These are phyloP conservation scores for Leishmania lainsoni DNA, from an alignment of 208 protist genomes.

Conservation along the genomic window DNA sequence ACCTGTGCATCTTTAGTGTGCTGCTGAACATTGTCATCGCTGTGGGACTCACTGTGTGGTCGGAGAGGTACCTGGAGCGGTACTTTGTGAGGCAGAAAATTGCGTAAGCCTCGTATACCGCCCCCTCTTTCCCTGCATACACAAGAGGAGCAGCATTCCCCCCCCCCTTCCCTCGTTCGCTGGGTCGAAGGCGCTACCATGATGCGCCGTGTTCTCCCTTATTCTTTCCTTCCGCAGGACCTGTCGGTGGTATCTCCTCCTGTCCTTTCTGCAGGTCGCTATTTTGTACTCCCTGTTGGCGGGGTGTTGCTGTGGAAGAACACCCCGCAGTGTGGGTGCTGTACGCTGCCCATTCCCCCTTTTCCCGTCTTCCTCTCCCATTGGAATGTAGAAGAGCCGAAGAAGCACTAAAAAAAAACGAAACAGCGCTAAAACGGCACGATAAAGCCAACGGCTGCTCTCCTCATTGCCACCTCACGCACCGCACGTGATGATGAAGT, in stretches of 20 bases:
- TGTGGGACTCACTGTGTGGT: slow-evolving; percentile 40
- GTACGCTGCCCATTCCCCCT: neutral
- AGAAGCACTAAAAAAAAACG: neutral
- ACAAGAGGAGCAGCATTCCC: neutral
- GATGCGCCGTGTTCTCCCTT: neutral
- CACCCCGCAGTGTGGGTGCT: neutral
- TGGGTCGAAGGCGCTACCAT: neutral
- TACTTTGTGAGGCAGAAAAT: slow-evolving; percentile 75
- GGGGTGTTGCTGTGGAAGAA: neutral
- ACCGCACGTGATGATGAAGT: neutral
- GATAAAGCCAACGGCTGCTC: neutral
- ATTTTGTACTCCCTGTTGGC: neutral
- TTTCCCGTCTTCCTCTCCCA: neutral
- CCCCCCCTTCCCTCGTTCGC: neutral
- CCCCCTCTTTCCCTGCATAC: slow-evolving; percentile 16
- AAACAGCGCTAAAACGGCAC: neutral
- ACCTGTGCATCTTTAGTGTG: slow-evolving; percentile 49
- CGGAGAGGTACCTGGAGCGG: slow-evolving; percentile 59
- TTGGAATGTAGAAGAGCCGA: neutral
- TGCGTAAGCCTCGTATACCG: slow-evolving; percentile 28
- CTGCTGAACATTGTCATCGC: slow-evolving; percentile 61
- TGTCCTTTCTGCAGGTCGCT: neutral
- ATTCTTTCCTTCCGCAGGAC: neutral
- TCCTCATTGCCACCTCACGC: neutral
- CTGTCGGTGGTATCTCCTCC: neutral